A percentile compares a stretch with the other conserved stretches of the same genome.
These are phyloP conservation scores for Penicillium canescens DNA, from an alignment of 495 filamentous ascomycete genomes.

Conservation along the genomic window DNA sequence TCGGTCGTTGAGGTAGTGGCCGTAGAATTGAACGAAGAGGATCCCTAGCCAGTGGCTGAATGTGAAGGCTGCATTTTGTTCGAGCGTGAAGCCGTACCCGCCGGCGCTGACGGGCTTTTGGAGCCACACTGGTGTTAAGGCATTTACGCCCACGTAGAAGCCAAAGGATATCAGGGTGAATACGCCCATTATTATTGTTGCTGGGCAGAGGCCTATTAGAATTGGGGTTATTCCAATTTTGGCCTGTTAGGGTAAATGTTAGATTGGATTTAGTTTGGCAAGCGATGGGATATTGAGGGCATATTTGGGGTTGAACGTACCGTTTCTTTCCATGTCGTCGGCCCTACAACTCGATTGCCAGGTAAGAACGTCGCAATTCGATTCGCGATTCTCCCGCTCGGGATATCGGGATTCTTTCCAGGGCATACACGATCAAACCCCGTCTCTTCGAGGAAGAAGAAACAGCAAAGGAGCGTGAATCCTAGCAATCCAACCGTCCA, in stretches of 20 bases:
- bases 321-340: slow-evolving; percentile 29
- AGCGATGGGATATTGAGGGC: too few relatives aligned
- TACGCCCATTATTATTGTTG: slow-evolving; percentile 42
- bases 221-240: slow-evolving; percentile 34
- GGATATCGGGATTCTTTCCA: slow-evolving; percentile 19
- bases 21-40: slow-evolving; percentile 40
- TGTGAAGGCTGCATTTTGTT: slow-evolving; percentile 48
- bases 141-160: slow-evolving; percentile 39
- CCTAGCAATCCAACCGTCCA: slow-evolving; percentile 47
- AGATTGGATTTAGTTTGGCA: neutral
- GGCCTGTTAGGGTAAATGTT: slow-evolving; percentile 15
- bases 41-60: slow-evolving; percentile 52
- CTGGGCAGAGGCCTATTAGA: slow-evolving; percentile 45
- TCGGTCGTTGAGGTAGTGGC: slow-evolving; percentile 45
- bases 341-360: slow-evolving; percentile 31
- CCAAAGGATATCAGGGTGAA: slow-evolving; percentile 49
- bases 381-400: slow-evolving; percentile 33
- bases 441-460: slow-evolving; percentile 50
- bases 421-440: slow-evolving; percentile 24
- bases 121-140: slow-evolving; percentile 39
- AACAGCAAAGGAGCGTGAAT: slow-evolving; percentile 40
- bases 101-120: slow-evolving; percentile 40
- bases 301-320: slow-evolving; percentile 11
- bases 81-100: slow-evolving; percentile 51
- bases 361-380: slow-evolving; percentile 47